Percentiles rank a stretch among this genome's conserved stretches.
Evolutionary conservation across 108 stramenopile genomes (phyloP).

Genomic region (Nitzschia sp.): DNA sequence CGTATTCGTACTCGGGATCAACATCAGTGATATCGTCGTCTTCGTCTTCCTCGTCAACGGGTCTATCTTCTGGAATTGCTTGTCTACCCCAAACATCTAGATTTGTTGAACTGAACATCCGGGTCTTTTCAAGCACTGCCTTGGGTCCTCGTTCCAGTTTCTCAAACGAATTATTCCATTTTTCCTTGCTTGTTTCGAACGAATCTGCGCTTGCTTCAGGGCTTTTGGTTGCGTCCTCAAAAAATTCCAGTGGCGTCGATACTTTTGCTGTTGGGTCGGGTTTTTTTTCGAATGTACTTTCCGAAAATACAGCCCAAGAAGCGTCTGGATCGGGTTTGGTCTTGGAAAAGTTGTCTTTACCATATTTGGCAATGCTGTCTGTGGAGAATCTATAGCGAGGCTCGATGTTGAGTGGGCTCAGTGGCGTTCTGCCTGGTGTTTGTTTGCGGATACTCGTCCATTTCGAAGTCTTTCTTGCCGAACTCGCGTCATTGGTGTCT

Average conservation of each 20-base stretch:
- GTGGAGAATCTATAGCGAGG: too few species aligned
- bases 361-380: too few species aligned
- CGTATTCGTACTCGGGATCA: background rate
- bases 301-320: background rate
- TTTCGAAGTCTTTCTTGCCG: background rate
- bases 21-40: background rate
- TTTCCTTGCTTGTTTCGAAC: background rate
- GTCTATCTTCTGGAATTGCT: background rate
- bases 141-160: too few species aligned
- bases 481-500: background rate
- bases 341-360: background rate
- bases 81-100: background rate
- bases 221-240: too few species aligned
- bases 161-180: background rate
- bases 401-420: conserved; percentile 3
- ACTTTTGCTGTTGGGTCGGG: conserved; percentile 1
- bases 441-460: too few species aligned
- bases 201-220: too few species aligned
- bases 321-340: background rate
- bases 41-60: background rate
- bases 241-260: background rate
- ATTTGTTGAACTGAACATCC: background rate
- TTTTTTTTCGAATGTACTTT: background rate
- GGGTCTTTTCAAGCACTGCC: background rate
- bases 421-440: background rate